Conservation (phyloP, 768 basidiomycete genomes). For the Amanita molliuscula region DNA sequence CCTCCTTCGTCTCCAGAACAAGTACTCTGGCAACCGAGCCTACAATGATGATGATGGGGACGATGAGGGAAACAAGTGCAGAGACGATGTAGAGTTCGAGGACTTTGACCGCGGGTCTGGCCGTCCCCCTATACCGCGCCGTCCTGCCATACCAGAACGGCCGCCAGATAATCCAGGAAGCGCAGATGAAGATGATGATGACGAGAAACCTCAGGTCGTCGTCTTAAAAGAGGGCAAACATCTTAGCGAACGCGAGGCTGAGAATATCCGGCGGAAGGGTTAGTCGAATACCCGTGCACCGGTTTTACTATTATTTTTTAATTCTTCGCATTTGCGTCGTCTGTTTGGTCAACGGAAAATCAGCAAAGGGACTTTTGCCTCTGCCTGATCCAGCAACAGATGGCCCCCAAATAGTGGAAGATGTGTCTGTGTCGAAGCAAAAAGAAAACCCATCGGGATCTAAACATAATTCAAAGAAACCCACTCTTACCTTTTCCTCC, state of each 20-base stretch:
- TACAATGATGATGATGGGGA: slow-evolving; percentile 35
- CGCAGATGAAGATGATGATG: slow-evolving; percentile 58
- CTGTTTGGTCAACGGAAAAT: not conserved
- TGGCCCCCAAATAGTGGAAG: slow-evolving; percentile 2
- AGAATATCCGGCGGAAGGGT: slow-evolving; percentile 72
- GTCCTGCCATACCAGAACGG: slow-evolving; percentile 56
- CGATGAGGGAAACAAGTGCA: slow-evolving; percentile 18
- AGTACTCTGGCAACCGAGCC: slow-evolving; percentile 40
- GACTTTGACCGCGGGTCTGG: slow-evolving; percentile 48
- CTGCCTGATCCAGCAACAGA: slow-evolving; percentile 27
- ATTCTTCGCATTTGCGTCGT: not conserved
- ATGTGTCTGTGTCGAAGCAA: slow-evolving; percentile 13
- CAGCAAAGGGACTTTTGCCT: slow-evolving; percentile 54
- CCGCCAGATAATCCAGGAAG: slow-evolving; percentile 63
- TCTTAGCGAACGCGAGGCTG: slow-evolving; percentile 65
- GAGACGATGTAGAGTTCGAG: slow-evolving; percentile 33
- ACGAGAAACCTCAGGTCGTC: slow-evolving; percentile 84
- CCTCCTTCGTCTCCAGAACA: slow-evolving; percentile 54
- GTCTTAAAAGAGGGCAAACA: slow-evolving; percentile 87
- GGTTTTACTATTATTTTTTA: slow-evolving; percentile 6
- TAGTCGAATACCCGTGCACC: slow-evolving; percentile 9
- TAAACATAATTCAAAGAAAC: slow-evolving; percentile 12
- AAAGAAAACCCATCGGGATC: slow-evolving; percentile 9
- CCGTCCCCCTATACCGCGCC: slow-evolving; percentile 58
- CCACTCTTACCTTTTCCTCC: slow-evolving; percentile 33